Evolutionary conservation across 306 rosid genomes (phyloP).

Genomic region (Vigna hirtella): DNA sequence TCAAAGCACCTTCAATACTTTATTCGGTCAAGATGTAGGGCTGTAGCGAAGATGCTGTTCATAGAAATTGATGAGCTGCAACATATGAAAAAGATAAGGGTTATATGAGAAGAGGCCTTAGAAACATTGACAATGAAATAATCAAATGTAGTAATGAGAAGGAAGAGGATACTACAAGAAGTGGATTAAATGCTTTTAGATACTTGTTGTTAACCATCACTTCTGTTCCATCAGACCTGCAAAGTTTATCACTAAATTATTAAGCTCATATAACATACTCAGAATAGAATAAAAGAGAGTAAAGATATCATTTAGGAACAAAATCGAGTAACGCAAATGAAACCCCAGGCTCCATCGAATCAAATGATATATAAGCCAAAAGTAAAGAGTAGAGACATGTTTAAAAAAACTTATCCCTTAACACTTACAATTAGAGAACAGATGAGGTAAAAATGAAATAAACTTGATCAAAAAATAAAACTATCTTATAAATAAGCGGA

Average conservation of each 20-base stretch:
- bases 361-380: not conserved
- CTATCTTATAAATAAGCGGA: too few relatives aligned
- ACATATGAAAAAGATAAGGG: constrained; percentile 36
- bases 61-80: constrained; percentile 86
- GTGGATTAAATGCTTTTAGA: constrained; percentile 72
- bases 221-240: constrained; percentile 87
- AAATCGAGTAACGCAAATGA: constrained; percentile 22
- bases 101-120: not conserved
- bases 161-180: constrained; percentile 58
- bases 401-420: too few relatives aligned
- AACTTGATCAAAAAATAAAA: too few relatives aligned
- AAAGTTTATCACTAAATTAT: constrained; percentile 18
- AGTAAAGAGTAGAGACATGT: not conserved
- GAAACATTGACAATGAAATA: constrained; percentile 7
- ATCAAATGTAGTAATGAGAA: not conserved
- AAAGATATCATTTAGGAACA: not conserved
- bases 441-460: too few relatives aligned
- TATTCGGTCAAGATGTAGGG: constrained; percentile 52
- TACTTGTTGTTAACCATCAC: constrained; percentile 82
- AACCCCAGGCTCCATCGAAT: not conserved
- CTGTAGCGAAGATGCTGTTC: constrained; percentile 89
- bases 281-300: not conserved
- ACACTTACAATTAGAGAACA: too few relatives aligned
- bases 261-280: not conserved
- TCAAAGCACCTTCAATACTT: constrained; percentile 37